Conservation (phyloP, 1,139 yeast genomes). For the Hansenula lynferdii region DNA sequence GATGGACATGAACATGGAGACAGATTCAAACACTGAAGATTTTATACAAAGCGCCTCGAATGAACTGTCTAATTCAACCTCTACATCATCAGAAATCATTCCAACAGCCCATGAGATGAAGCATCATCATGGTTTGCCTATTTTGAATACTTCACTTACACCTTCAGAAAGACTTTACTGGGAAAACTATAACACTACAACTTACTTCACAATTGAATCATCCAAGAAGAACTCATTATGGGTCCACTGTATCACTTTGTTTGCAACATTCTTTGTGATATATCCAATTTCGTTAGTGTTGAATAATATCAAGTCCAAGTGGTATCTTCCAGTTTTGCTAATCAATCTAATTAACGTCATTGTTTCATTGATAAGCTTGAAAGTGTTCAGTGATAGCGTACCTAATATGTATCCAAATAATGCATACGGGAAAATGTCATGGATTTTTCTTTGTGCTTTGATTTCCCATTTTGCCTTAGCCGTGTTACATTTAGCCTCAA, state of each 20-base stretch:
- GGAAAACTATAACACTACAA: slow-evolving; percentile 78
- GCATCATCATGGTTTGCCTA: slow-evolving; percentile 72
- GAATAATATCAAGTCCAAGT: slow-evolving; percentile 50
- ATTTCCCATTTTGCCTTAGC: slow-evolving; percentile 53
- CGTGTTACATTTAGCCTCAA: slow-evolving; percentile 34
- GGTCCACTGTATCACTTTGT: slow-evolving; percentile 48
- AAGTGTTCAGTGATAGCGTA: slow-evolving; percentile 55
- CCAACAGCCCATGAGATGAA: slow-evolving; percentile 44
- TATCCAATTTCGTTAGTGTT: slow-evolving; percentile 72
- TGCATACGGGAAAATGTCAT: slow-evolving; percentile 63
- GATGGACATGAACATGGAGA: background rate
- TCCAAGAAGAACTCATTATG: slow-evolving; percentile 48
- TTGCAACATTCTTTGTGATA: slow-evolving; percentile 44
- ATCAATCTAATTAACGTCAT: slow-evolving; percentile 43
- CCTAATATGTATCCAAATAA: slow-evolving; percentile 73
- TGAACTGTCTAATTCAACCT: background rate
- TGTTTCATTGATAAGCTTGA: slow-evolving; percentile 52
- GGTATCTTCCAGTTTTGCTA: slow-evolving; percentile 55
- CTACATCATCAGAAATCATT: slow-evolving; percentile 8
- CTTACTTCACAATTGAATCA: slow-evolving; percentile 57
- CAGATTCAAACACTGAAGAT: background rate
- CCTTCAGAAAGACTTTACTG: slow-evolving; percentile 75
- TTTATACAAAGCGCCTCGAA: background rate
- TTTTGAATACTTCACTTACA: slow-evolving; percentile 59
- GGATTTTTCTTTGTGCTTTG: slow-evolving; percentile 50